Percentiles rank a stretch among this genome's conserved stretches.
phyloP scores from a whole-genome alignment of 495 filamentous ascomycete species.

The Friedmanniomyces endolithicus region DNA sequence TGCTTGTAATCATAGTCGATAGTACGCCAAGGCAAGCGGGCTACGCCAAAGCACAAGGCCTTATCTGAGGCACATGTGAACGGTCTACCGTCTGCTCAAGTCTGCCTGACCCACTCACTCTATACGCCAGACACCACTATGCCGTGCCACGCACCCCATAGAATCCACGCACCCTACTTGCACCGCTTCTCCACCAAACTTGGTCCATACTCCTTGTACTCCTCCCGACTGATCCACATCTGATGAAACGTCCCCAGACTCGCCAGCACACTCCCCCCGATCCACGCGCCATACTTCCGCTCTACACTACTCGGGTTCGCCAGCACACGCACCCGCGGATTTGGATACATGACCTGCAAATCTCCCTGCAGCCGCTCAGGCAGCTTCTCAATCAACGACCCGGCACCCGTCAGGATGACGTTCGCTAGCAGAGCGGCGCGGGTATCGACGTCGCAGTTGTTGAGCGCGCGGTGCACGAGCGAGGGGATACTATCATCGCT shows the following conservation, averaged over 20 bases:
- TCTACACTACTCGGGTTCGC: constrained; percentile 77
- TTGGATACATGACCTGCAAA: constrained; percentile 63
- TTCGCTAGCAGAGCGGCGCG: constrained; percentile 71
- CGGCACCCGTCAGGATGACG: constrained; percentile 85
- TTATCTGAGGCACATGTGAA: too few relatives aligned
- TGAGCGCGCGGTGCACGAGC: constrained; percentile 64
- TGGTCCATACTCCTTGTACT: constrained; percentile 66
- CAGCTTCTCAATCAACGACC: constrained; percentile 74
- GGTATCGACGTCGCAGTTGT: constrained; percentile 74
- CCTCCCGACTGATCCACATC: constrained; percentile 88
- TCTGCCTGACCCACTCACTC: too few relatives aligned
- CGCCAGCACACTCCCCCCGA: constrained; percentile 89
- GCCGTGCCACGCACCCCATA: neutral
- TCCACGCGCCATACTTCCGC: constrained; percentile 82
- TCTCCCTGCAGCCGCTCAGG: constrained; percentile 79
- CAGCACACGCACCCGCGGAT: constrained; percentile 68
- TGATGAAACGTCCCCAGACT: constrained; percentile 94
- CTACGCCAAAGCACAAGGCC: neutral
- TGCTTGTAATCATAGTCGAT: too few relatives aligned
- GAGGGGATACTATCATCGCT: constrained; percentile 64
- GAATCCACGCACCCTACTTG: too few relatives aligned
- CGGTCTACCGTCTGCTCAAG: too few relatives aligned
- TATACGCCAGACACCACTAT: neutral
- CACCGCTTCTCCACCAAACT: constrained; percentile 67
- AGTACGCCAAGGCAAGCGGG: too few relatives aligned